Evolutionary conservation across 202 grass and related monocot species (phyloP).

Genomic region (Panicum hallii): DNA sequence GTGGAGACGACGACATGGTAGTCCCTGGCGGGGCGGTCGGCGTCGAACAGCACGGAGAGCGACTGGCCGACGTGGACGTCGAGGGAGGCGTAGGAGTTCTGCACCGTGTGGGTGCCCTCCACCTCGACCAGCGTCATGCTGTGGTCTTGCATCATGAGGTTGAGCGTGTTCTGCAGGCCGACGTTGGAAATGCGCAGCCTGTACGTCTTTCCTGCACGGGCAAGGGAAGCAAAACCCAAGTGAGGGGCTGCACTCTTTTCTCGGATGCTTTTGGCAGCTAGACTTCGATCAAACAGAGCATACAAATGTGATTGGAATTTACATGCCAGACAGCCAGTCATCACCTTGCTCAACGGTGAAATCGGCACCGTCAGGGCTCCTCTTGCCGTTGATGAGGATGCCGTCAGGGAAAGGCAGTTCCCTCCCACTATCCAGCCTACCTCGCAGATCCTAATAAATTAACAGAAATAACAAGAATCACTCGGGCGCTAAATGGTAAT

Average conservation of each 20-base stretch:
- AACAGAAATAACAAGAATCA: neutral
- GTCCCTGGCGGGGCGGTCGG: constrained; percentile 45
- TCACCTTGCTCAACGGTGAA: constrained; percentile 72
- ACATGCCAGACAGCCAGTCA: neutral
- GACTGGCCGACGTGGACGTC: constrained; percentile 87
- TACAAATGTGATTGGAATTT: neutral
- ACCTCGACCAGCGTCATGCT: constrained; percentile 77
- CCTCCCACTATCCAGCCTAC: constrained; percentile 59
- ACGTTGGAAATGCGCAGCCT: constrained; percentile 85
- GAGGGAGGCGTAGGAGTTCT: constrained; percentile 71
- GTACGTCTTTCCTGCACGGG: constrained; percentile 66
- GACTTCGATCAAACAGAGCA: neutral
- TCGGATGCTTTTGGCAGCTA: neutral
- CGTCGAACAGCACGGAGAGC: constrained; percentile 68
- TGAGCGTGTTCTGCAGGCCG: constrained; percentile 66
- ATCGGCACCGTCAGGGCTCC: constrained; percentile 38
- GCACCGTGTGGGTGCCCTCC: constrained; percentile 85
- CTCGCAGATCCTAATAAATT: constrained; percentile 61
- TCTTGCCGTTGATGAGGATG: constrained; percentile 82
- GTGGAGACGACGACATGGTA: constrained; percentile 75
- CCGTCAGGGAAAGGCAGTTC: constrained; percentile 59
- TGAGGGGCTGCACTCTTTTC: neutral
- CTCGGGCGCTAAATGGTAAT: neutral
- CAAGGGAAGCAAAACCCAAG: neutral
- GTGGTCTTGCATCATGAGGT: constrained; percentile 65